Percentiles rank a stretch among this genome's conserved stretches.
Evolutionary conservation across 306 rosid genomes (phyloP).

Genomic region (Rosa multiflora): DNA sequence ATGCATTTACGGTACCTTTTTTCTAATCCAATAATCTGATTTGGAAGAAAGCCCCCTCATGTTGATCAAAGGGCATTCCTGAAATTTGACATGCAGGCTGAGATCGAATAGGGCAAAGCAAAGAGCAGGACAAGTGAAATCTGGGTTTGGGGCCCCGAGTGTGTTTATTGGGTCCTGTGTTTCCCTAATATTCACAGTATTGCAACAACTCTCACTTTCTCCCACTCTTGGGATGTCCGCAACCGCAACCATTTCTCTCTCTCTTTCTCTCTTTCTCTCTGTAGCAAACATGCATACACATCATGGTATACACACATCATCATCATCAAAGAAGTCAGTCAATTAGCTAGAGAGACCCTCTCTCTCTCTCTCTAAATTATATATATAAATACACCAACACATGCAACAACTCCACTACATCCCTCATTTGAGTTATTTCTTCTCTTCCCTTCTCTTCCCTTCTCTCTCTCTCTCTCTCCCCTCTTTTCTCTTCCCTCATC

Average conservation of each 20-base stretch:
- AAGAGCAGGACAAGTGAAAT: slow-evolving; percentile 41
- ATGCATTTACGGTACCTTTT: not conserved
- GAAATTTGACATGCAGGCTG: slow-evolving; percentile 26
- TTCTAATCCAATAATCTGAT: not conserved
- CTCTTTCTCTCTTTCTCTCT: slow-evolving; percentile 12
- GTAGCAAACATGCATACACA: not conserved
- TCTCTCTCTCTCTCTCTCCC: slow-evolving; percentile 25
- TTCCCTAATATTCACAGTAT: slow-evolving; percentile 44
- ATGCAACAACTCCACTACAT: slow-evolving; percentile 58
- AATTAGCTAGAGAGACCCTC: slow-evolving; percentile 8
- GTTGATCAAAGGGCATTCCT: slow-evolving; percentile 23
- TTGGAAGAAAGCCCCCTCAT: not conserved
- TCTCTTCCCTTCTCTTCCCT: not conserved
- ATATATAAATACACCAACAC: slow-evolving; percentile 67
- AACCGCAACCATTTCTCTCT: slow-evolving; percentile 27
- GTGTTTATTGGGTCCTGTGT: slow-evolving; percentile 49
- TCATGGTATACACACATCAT: slow-evolving; percentile 8
- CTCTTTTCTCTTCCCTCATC: not conserved
- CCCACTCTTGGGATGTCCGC: slow-evolving; percentile 71
- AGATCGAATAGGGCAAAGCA: not conserved
- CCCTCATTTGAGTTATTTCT: slow-evolving; percentile 14
- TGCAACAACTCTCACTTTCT: slow-evolving; percentile 1
- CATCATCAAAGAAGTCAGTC: slow-evolving; percentile 3
- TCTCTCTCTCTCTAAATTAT: slow-evolving; percentile 15
- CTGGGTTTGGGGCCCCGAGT: slow-evolving; percentile 50